Evolutionary conservation across 805 yeast species (phyloP), one percentile per base, ranked within the genome.

Genomic region (Saccharomycopsis sp.): DNA sequence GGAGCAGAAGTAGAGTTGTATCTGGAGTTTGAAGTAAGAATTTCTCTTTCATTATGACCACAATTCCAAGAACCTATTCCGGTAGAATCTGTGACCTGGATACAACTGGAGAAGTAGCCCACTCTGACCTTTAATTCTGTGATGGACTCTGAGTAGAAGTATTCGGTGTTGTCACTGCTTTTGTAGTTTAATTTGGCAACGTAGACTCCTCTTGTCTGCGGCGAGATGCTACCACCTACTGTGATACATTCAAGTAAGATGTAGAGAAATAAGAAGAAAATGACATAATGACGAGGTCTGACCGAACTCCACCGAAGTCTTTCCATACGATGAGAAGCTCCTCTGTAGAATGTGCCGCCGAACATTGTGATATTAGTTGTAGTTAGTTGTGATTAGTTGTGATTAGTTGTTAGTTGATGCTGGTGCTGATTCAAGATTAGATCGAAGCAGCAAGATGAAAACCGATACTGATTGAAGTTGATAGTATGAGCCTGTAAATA

Each of bases 221-320:
- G 55, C 20, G 56, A 50, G 3, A 62, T 60, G 23, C 57, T 59
- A 15, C 57, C 54, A 3, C 63, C 64, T 19, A 62, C 58, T n/a
- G 55, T 56, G 34, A 62, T 59, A 52, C 64, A 62, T 68, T 59
- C 56, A 47, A 56, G 24, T 15, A 56, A 38, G 64, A 65, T 55
- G 56, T 57, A 47, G 29, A 42, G 53, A 53, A 58, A 62, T 57
- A 53, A 35, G 55, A 55, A 54, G 60, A 62, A 56, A 57, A 25
- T 56, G 54, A 49, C 54, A 60, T 23, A 51, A 63, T 61, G 65
- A 56, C 60, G 44, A 49, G 54, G 54, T 52, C 54, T 62, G 58
- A 64, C 53, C 55, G 7, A 53, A 54, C 55, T 56, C 54, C 15
- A 19, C 23, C n/a, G 19, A 9, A 53, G 44, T 15, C 20, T 24